A percentile compares a stretch with the other conserved stretches of the same genome.
Evolutionary conservation across 2,329 filamentous ascomycete genomes (phyloP).

Genomic region (Aspergillus awamori): DNA sequence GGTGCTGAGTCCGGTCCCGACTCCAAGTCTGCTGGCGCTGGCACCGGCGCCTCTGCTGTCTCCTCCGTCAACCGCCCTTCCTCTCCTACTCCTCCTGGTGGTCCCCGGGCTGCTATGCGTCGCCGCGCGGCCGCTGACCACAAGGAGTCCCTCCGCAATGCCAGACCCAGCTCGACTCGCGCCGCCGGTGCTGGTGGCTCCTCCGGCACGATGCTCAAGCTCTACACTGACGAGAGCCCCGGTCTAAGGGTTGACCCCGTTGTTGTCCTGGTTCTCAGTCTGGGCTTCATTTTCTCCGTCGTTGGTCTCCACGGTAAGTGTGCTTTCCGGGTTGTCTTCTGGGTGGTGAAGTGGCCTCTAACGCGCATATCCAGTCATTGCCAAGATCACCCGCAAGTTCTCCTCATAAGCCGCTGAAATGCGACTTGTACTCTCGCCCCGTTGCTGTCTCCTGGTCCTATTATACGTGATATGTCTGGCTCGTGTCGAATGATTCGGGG

Average conservation of each 20-base stretch:
- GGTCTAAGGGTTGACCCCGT: conserved; percentile 98
- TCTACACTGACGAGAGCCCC: conserved; percentile 98
- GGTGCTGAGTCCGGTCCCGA: conserved; percentile 50
- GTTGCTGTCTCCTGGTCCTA: not conserved
- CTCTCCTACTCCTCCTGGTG: conserved; percentile 87
- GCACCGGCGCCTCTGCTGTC: conserved; percentile 60
- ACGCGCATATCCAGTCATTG: conserved; percentile 69
- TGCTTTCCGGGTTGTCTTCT: not conserved
- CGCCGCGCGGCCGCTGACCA: conserved; percentile 94
- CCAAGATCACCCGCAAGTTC: conserved; percentile 91
- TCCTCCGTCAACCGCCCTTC: conserved; percentile 74
- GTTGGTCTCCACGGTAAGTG: conserved; percentile 92
- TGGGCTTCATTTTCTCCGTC: conserved; percentile 98
- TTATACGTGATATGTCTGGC: not conserved
- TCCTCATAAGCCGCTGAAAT: conserved; percentile 50
- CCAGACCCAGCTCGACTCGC: conserved; percentile 85
- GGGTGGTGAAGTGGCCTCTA: conserved; percentile 10
- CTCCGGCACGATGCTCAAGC: conserved; percentile 96
- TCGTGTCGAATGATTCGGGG: not conserved
- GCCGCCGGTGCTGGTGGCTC: conserved; percentile 93
- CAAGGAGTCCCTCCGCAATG: conserved; percentile 96
- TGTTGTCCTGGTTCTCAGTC: conserved; percentile 90
- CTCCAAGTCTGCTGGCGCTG: conserved; percentile 44
- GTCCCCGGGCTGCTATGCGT: conserved; percentile 92
- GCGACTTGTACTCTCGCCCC: not conserved